phyloP scores from a whole-genome alignment of 225 moss, liverwort and hornwort genomes.

The Bryum argenteum region DNA sequence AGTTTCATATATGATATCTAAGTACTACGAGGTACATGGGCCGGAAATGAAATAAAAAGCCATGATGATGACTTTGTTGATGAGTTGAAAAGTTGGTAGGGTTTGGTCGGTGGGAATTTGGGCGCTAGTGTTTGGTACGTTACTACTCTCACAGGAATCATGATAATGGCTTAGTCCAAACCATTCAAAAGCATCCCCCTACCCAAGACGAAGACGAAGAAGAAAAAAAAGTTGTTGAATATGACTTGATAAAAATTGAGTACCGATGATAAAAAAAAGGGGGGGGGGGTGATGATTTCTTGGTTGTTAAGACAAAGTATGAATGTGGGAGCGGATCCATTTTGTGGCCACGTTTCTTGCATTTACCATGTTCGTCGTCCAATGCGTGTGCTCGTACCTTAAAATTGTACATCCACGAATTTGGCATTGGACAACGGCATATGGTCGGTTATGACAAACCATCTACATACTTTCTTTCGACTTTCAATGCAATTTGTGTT shows the following conservation, averaged over 20 bases:
- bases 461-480: too few relatives aligned
- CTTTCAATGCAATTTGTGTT: too few relatives aligned
- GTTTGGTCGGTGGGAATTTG: slow-evolving; percentile 12
- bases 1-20: too few relatives aligned
- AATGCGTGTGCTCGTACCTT: too few relatives aligned
- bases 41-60: neutral
- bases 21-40: neutral
- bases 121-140: neutral
- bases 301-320: neutral
- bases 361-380: too few relatives aligned
- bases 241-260: neutral
- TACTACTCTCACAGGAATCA: neutral
- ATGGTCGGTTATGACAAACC: too few relatives aligned
- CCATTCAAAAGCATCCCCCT: neutral
- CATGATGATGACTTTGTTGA: neutral
- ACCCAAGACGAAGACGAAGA: neutral
- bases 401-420: too few relatives aligned
- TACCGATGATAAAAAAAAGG: slow-evolving; percentile 6
- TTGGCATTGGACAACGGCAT: too few relatives aligned
- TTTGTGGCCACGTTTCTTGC: neutral
- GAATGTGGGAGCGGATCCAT: neutral
- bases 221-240: neutral
- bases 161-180: neutral
- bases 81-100: slow-evolving; percentile 12
- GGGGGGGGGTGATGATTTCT: neutral